Evolutionary conservation across 2,329 filamentous ascomycete species (phyloP).

Genomic region (Neopestalotiopsis rosae): DNA sequence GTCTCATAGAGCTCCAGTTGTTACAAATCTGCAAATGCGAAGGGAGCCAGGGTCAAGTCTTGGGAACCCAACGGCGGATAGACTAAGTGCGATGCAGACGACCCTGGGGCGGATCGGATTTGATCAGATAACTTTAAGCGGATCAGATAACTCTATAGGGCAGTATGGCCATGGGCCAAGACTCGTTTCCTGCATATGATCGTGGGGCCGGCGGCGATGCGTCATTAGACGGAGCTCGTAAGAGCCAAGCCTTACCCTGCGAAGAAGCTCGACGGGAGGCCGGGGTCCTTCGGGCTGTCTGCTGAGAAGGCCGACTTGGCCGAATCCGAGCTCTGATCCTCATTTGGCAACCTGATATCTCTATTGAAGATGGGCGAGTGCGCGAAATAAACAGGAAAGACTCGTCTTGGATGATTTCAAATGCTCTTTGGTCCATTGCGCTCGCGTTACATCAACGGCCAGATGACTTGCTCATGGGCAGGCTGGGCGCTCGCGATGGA

Average conservation of each 20-base stretch:
- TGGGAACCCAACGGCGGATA: background rate
- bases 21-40: slow-evolving; percentile 11
- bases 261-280: background rate
- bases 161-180: slow-evolving; percentile 13
- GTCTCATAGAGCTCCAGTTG: background rate
- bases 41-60: background rate
- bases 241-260: slow-evolving; percentile 12
- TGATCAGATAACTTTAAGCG: slow-evolving; percentile 19
- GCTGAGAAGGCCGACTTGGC: slow-evolving; percentile 3
- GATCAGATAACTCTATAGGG: slow-evolving; percentile 16
- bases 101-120: background rate
- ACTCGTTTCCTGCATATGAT: slow-evolving; percentile 9
- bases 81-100: background rate
- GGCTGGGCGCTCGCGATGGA: too few relatives aligned
- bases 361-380: background rate
- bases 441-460: background rate
- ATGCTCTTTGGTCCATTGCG: background rate
- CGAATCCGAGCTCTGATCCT: slow-evolving; percentile 1
- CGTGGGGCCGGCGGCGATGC: slow-evolving; percentile 13
- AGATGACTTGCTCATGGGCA: too few relatives aligned
- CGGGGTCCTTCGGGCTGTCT: background rate
- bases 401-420: background rate
- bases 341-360: background rate
- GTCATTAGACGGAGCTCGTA: slow-evolving; percentile 15
- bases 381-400: background rate